Evolutionary conservation across 805 yeast genomes (phyloP).

Genomic region (Yamadazyma nakazawae): DNA sequence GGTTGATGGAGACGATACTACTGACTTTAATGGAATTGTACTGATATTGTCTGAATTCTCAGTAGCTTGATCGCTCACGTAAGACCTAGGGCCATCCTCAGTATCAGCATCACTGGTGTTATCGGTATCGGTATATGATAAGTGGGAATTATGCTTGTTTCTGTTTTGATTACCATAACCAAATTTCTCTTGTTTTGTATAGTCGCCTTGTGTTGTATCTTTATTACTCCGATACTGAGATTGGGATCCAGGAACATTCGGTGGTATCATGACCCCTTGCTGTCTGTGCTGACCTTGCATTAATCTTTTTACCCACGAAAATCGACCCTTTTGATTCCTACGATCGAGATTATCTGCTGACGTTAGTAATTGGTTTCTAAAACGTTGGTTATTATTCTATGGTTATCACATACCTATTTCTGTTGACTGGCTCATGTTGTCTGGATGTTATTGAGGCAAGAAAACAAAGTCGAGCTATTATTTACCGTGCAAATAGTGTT

Average conservation of each 20-base stretch:
- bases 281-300: slow-evolving; percentile 14
- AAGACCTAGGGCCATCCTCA: slow-evolving; percentile 2
- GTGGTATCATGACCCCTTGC: background rate
- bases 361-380: background rate
- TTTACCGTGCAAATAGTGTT: too few relatives aligned
- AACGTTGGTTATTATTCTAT: too few relatives aligned
- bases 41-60: slow-evolving; percentile 39
- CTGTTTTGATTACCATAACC: background rate
- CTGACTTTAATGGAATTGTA: slow-evolving; percentile 47
- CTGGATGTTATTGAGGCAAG: too few relatives aligned
- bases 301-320: slow-evolving; percentile 16
- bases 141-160: background rate
- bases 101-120: slow-evolving; percentile 3
- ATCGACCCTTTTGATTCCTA: slow-evolving; percentile 13
- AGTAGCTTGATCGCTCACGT: slow-evolving; percentile 19
- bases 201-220: background rate
- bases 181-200: background rate
- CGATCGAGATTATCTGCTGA: slow-evolving; percentile 8
- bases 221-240: too few relatives aligned
- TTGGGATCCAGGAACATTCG: background rate
- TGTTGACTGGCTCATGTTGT: slow-evolving; percentile 4
- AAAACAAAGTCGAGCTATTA: too few relatives aligned
- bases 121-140: slow-evolving; percentile 6
- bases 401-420: slow-evolving; percentile 5
- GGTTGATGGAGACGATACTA: slow-evolving; percentile 39